Evolutionary conservation across 1,139 yeast species (phyloP).

Genomic region (Blastobotrys proliferans): DNA sequence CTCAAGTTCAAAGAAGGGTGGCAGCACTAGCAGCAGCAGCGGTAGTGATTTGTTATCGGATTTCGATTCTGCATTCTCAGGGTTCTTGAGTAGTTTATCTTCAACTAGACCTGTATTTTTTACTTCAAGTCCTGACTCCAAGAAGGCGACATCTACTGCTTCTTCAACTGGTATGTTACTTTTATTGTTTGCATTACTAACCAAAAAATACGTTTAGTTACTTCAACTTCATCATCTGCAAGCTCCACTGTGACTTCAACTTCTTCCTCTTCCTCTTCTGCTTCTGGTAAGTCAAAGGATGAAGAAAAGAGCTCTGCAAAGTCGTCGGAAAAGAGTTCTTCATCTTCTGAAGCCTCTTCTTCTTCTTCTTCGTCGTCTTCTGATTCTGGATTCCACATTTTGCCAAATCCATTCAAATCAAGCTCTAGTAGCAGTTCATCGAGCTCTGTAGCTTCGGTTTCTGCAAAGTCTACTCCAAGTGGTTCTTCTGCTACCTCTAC

Average conservation of each 20-base stretch:
- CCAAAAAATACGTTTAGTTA: conserved; percentile 2
- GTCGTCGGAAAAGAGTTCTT: background rate
- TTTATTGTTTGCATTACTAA: background rate
- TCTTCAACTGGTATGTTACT: conserved; percentile 9
- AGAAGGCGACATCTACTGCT: conserved; percentile 2
- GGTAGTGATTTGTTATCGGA: conserved; percentile 24
- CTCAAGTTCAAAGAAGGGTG: background rate
- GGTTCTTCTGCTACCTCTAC: conserved; percentile 7
- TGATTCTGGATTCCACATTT: background rate
- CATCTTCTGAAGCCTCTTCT: conserved; percentile 8
- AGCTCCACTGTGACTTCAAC: background rate
- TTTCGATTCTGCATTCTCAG: conserved; percentile 27
- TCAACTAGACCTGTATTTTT: conserved; percentile 22
- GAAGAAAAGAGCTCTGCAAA: background rate
- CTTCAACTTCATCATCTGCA: conserved; percentile 1
- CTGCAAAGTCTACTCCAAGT: conserved; percentile 6
- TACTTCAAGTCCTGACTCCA: conserved; percentile 12
- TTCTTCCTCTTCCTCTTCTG: background rate
- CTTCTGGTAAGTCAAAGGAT: background rate
- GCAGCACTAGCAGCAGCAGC: too few relatives aligned
- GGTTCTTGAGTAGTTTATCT: conserved; percentile 21
- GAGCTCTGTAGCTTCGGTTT: background rate
- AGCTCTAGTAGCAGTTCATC: background rate
- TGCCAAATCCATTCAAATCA: conserved; percentile 1
- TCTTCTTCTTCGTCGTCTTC: background rate